Base-by-base conservation (phyloP, 2,329 filamentous ascomycete species). In the Hirsutella rhossiliensis region DNA sequence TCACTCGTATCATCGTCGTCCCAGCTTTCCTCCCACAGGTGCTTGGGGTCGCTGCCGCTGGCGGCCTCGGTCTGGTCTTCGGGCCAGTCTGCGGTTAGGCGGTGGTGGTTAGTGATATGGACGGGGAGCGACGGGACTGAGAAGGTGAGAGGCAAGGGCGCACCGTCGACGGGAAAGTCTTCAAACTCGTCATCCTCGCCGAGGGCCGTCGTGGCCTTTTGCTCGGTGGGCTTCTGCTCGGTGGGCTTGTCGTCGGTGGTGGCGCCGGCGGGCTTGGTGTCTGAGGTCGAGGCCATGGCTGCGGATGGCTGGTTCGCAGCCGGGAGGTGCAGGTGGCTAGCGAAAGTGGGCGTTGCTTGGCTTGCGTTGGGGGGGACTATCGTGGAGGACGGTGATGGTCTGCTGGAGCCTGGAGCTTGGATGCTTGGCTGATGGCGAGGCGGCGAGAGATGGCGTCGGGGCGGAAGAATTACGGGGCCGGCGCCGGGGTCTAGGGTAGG, bases 1-100 rank as follows among this genome's bases (percentile, higher is more conserved):
- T 98, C 92, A 57, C 77, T 92, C 52, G 87, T 92, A 67, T 97
- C 92, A 62, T 97, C 90, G 59, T 98, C 92, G 61, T 98, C 92
- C 92, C 92, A 98, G 73, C 88, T 96, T 74, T 98, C 92, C 67
- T 98, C 92, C 92, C 92, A 98, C 44, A 98, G 72, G 69, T 97
- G 89, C 62, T 76, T 69, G 51, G 71, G 73, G 47, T 81, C 78
- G 58, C 81, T 82, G 54, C 71, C 78, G 48, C 73, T 79, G 45
- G 84, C 84, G 45, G 82, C 83, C 61, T 96, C 87, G 48, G 87
- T 87, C 60, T 95, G 89, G 60, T 95, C 87, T 63, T 88, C 82
- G 43, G 82, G 74, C 92, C 92, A 98, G 67, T 97, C 92, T 94
- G 55, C 27, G n/a, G 23, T 38, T 37, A 27, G 4, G 34, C 15